Percentiles rank a stretch among this genome's conserved stretches.
Evolutionary conservation across 2,329 filamentous ascomycete species (phyloP).

Genomic region (Alternaria sp.): DNA sequence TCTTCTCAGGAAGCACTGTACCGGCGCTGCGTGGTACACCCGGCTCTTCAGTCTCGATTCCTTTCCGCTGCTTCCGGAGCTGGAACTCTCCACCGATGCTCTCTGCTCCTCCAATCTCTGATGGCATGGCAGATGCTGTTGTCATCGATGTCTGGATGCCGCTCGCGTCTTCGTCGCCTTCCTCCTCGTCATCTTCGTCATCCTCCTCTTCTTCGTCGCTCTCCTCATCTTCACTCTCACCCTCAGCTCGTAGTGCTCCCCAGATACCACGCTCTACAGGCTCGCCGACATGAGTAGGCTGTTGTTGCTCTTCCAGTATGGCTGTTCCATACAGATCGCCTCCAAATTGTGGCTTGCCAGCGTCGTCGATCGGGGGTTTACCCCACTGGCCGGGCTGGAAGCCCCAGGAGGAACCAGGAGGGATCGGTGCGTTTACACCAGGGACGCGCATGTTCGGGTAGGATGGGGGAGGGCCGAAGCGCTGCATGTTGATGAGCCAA

Average conservation of each 20-base stretch:
- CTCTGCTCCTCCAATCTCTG: slow-evolving; percentile 77
- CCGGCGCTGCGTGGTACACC: slow-evolving; percentile 76
- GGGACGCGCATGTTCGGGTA: slow-evolving; percentile 96
- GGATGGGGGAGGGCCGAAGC: slow-evolving; percentile 88
- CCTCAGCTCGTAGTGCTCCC: slow-evolving; percentile 86
- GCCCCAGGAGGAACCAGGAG: slow-evolving; percentile 88
- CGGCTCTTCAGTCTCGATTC: slow-evolving; percentile 86
- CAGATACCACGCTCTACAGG: slow-evolving; percentile 86
- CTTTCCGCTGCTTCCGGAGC: slow-evolving; percentile 79
- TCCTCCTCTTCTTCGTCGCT: slow-evolving; percentile 64
- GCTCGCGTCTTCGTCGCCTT: slow-evolving; percentile 58
- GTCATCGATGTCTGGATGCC: slow-evolving; percentile 76
- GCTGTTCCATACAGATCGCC: slow-evolving; percentile 91
- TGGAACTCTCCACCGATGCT: slow-evolving; percentile 87
- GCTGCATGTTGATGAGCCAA: slow-evolving; percentile 97
- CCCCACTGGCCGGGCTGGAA: slow-evolving; percentile 96
- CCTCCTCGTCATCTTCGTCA: slow-evolving; percentile 73
- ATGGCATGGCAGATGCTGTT: slow-evolving; percentile 78
- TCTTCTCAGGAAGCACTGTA: slow-evolving; percentile 86
- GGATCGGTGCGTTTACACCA: slow-evolving; percentile 90
- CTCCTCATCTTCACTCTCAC: slow-evolving; percentile 72
- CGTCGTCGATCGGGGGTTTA: slow-evolving; percentile 93
- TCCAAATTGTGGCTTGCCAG: slow-evolving; percentile 87
- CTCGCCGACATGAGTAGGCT: slow-evolving; percentile 65
- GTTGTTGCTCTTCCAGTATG: slow-evolving; percentile 65